These are phyloP conservation scores for Ophiocordyceps camponoti-saundersi DNA, from an alignment of 2,329 filamentous ascomycete genomes.

Conservation along the genomic window DNA sequence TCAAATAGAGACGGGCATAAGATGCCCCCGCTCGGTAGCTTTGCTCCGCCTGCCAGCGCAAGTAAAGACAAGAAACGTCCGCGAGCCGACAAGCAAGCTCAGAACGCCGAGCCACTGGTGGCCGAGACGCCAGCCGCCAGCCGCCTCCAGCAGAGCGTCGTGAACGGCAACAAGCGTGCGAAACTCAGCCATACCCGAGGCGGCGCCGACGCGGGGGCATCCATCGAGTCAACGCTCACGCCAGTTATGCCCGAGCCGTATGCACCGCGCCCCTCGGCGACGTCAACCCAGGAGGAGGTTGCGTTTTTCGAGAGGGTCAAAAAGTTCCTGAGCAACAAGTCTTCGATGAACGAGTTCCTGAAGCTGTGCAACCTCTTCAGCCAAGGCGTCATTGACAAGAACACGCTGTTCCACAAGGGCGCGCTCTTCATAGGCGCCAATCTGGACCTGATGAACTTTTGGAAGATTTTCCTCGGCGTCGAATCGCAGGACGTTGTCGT, in stretches of 20 bases:
- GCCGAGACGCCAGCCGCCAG: conserved; percentile 22
- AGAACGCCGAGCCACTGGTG: conserved; percentile 27
- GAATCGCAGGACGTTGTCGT: conserved; percentile 63
- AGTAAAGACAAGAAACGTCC: conserved; percentile 87
- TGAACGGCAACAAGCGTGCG: conserved; percentile 41
- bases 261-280: conserved; percentile 53
- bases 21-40: conserved; percentile 89
- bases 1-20: conserved; percentile 46
- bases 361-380: conserved; percentile 95
- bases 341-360: conserved; percentile 85
- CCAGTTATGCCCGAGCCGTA: conserved; percentile 80
- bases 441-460: conserved; percentile 73
- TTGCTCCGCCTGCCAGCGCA: conserved; percentile 65
- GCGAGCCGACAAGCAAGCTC: conserved; percentile 37
- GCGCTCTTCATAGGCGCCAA: conserved; percentile 77
- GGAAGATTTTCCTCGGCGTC: conserved; percentile 68
- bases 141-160: conserved; percentile 13
- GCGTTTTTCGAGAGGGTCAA: conserved; percentile 93
- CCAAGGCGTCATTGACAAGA: conserved; percentile 77
- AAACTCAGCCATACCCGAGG: conserved; percentile 58
- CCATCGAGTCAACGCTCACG: conserved; percentile 72
- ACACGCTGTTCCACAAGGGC: conserved; percentile 67
- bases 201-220: conserved; percentile 37
- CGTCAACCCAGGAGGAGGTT: conserved; percentile 71
- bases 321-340: conserved; percentile 87